Conservation (phyloP, 73 alveolate species). For the Paramecium primaurelia region DNA sequence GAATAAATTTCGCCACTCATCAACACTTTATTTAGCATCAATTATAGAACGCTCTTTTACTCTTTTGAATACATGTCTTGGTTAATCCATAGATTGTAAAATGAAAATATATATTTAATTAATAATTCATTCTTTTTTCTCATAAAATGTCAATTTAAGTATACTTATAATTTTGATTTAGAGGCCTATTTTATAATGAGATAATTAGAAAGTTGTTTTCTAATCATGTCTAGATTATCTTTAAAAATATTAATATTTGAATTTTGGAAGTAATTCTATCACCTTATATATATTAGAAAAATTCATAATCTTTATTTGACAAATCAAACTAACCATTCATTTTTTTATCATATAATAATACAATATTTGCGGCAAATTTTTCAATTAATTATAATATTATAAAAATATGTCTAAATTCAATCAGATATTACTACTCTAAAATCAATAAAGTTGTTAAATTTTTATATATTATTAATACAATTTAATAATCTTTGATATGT, state of each 20-base stretch:
- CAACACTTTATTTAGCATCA: slow-evolving; percentile 5
- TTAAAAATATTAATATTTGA: not conserved
- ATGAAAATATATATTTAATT: not conserved
- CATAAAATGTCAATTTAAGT: not conserved
- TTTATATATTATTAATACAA: too few species aligned
- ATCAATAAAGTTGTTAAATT: not conserved
- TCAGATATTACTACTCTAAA: not conserved
- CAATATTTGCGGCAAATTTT: not conserved
- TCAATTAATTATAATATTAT: not conserved
- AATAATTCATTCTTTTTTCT: not conserved
- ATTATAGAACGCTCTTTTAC: slow-evolving; percentile 17
- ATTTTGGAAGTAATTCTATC: not conserved
- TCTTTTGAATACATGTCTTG: not conserved
- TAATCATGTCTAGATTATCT: not conserved
- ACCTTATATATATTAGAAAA: not conserved
- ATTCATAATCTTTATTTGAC: not conserved
- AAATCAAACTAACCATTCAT: not conserved
- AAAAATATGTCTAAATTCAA: not conserved
- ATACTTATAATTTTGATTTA: too few species aligned
- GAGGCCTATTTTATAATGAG: too few species aligned
- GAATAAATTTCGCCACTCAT: slow-evolving; percentile 14
- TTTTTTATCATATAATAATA: too few species aligned
- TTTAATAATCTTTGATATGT: not conserved
- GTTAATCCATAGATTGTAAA: not conserved
- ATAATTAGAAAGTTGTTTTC: too few species aligned